Evolutionary conservation across 1,284 basidiomycete species (phyloP).

Genomic region (Sphaerobolus stellatus): DNA sequence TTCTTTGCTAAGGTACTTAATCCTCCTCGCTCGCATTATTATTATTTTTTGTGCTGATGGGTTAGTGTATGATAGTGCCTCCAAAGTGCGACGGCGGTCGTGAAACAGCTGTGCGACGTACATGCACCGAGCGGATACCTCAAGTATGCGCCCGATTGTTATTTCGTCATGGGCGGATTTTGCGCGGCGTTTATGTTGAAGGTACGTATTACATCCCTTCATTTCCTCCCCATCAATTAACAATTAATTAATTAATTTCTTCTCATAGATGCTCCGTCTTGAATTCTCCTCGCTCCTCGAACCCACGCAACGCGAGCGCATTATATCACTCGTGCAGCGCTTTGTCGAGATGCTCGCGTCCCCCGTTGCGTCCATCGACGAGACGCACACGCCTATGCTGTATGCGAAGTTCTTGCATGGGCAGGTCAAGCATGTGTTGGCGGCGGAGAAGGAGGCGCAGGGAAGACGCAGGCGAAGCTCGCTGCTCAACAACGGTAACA

Average conservation of each 20-base stretch:
- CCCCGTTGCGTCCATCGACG: slow-evolving; percentile 16
- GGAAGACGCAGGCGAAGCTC: no score
- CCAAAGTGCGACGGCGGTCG: slow-evolving; percentile 19
- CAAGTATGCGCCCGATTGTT: slow-evolving; percentile 33
- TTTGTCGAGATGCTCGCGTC: slow-evolving; percentile 15
- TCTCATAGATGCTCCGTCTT: slow-evolving; percentile 15
- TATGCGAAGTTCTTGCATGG: slow-evolving; percentile 18
- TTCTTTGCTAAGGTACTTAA: not conserved
- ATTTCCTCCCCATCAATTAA: not conserved
- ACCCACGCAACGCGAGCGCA: slow-evolving; percentile 9
- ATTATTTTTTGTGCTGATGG: slow-evolving; percentile 10
- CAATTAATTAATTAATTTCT: not conserved
- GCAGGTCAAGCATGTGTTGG: slow-evolving; percentile 1
- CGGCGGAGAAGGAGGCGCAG: no score
- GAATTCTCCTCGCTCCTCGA: slow-evolving; percentile 16
- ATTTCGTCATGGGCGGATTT: slow-evolving; percentile 35
- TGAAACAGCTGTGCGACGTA: slow-evolving; percentile 14
- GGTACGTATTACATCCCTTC: slow-evolving; percentile 1
- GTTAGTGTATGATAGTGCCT: slow-evolving; percentile 12
- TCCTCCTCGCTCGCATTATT: slow-evolving; percentile 7
- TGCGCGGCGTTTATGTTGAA: slow-evolving; percentile 27
- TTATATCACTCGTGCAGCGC: slow-evolving; percentile 14
- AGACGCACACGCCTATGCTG: slow-evolving; percentile 18
- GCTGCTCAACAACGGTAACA: no score
- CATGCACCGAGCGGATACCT: slow-evolving; percentile 19